Conservation (phyloP, 108 stramenopile species). For the Nitzschia inconspicua region DNA sequence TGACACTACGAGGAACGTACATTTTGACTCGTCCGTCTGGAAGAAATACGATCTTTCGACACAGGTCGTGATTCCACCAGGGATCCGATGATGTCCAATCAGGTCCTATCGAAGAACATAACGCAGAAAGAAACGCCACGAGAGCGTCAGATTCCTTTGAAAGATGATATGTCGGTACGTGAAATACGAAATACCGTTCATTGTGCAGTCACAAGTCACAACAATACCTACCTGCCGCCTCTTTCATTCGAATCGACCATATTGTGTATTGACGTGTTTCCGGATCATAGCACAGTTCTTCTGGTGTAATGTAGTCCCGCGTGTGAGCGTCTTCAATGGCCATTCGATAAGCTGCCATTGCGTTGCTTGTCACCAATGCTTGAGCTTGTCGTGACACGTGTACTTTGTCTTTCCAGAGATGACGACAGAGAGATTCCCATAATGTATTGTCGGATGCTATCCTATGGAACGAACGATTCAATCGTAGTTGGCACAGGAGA, state of each 20-base stretch:
- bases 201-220: background rate
- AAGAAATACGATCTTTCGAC: constrained; percentile 75
- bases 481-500: constrained; percentile 11
- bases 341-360: constrained; percentile 41
- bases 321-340: constrained; percentile 40
- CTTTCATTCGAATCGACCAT: constrained; percentile 80
- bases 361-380: constrained; percentile 1
- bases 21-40: constrained; percentile 53
- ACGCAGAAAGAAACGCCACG: background rate
- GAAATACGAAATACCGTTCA: background rate
- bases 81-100: constrained; percentile 76
- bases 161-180: background rate
- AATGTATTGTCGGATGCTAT: constrained; percentile 37
- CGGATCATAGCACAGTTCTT: constrained; percentile 63
- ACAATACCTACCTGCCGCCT: constrained; percentile 46
- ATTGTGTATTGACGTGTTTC: constrained; percentile 36
- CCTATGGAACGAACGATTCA: constrained; percentile 22
- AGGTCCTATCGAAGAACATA: background rate
- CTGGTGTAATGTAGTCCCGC: constrained; percentile 36
- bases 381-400: constrained; percentile 43
- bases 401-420: constrained; percentile 55
- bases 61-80: constrained; percentile 49
- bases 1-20: background rate
- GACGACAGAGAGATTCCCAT: constrained; percentile 55
- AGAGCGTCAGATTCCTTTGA: background rate